Base-by-base conservation (phyloP, 352 stramenopile genomes). In the Globisporangium iwayamae region DNA sequence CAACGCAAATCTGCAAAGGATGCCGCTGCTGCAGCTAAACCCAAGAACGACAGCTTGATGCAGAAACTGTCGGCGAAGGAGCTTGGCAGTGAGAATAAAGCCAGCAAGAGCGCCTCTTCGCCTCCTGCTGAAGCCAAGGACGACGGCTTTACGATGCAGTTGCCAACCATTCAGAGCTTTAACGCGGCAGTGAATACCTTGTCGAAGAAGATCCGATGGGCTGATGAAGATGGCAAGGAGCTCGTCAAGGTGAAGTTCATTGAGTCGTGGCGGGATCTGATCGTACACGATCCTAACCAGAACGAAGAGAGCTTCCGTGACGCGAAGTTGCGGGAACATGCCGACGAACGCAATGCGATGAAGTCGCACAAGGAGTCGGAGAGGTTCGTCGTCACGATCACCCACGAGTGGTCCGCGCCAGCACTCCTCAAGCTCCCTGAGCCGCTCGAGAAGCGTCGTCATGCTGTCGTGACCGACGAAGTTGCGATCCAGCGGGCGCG, bases 151-250 rank as follows among this genome's bases (percentile, higher is more conserved):
- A 64, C 74, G 11, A 82, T 94, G 61, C 60, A 83, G 22, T 72
- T 95, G 51, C 86, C 86, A 13, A 89, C 86, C 3, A 95, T 95
- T 64, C 78, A 89, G 62, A 92, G 86, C 64, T 95, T 95, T 62
- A 91, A 91, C 48, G 76, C 75, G 4, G 82, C 63, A 39, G 41
- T 60, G 22, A 67, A 67, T 7, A 71, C 70, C 4, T 61, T 71
- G 32, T 76, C 74, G 51, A 90, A 89, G 58, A 76, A 81, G 52
- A 95, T 95, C 67, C 83, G 81, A 34, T 95, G 86, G 86, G 86
- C 86, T 0, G 86, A 95, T 60, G 79, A 95, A 65, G 78, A 71
- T 32, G 86, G 86, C 52, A 71, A 81, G 45, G 86, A 93, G 11
- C 77, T 95, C 8, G 78, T 90, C 28, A 87, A 91, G 67, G 65